phyloP scores from a whole-genome alignment of 2,329 filamentous ascomycete species.

The Epichloe uncinata region DNA sequence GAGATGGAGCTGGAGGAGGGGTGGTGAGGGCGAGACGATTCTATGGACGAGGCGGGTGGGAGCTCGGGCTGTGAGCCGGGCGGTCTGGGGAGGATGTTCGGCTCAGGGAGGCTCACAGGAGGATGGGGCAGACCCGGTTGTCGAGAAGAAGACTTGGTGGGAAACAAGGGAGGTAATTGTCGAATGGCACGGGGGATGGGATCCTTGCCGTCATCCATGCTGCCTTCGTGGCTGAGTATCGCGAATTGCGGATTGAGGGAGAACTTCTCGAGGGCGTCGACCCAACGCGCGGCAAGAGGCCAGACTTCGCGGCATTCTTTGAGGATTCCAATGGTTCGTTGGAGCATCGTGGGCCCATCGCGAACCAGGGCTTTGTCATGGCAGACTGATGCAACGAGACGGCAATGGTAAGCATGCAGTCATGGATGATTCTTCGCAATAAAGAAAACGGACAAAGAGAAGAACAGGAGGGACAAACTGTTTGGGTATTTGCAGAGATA shows the following conservation, averaged over 20 bases:
- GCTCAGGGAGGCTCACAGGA: constrained; percentile 7
- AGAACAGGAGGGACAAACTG: constrained; percentile 20
- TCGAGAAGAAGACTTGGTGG: background rate
- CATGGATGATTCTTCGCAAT: background rate
- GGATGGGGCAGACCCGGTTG: background rate
- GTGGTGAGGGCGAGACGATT: constrained; percentile 4
- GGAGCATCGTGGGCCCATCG: constrained; percentile 32
- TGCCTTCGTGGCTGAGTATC: constrained; percentile 27
- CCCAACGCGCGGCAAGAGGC: constrained; percentile 40
- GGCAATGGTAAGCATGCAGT: background rate
- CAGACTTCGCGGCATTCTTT: constrained; percentile 36
- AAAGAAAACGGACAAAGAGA: background rate
- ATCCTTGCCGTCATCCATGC: constrained; percentile 36
- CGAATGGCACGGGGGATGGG: constrained; percentile 15
- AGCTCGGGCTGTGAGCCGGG: constrained; percentile 12
- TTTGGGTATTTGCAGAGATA: constrained; percentile 39
- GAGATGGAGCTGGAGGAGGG: background rate
- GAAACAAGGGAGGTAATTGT: constrained; percentile 8
- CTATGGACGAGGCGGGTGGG: constrained; percentile 7
- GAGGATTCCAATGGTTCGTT: constrained; percentile 30
- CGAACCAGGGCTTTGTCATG: constrained; percentile 25
- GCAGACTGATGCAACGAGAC: constrained; percentile 22
- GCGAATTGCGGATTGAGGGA: constrained; percentile 28
- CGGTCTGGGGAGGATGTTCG: constrained; percentile 10
- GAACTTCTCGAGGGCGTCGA: constrained; percentile 35